Evolutionary conservation across 371 early-diverging fungal species (phyloP), one percentile per base, ranked within the genome.

Genomic region (Quaeritorhiza haematococci): DNA sequence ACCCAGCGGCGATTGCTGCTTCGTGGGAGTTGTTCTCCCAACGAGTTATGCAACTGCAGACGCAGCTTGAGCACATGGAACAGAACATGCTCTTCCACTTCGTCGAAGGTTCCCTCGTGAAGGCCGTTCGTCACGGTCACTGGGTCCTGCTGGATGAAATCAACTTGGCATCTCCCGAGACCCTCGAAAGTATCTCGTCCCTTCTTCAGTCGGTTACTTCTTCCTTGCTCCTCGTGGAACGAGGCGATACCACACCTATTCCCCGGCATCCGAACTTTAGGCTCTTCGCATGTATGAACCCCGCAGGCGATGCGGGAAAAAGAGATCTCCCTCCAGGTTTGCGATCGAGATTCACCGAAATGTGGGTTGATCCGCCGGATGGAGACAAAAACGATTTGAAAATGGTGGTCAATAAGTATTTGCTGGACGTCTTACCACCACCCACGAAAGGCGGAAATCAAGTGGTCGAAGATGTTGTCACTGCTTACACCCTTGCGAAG

Each of bases 261-360:
- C 72, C 77, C 33, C 82, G 98, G 33, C 99, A 99, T 73, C 88
- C 89, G 26, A 88, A 91, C 54, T 99, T 99, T 81, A 83, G 96
- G 8, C 74, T 99, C 4, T 99, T 99, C 74, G 98, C 94, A 1
- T 98, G 98, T 73, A 99, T 99, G 99, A 99, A 99, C 75, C 99
- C 99, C 19, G 91, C 95, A n/a, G 97, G 91, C 8, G 96, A 98
- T 75, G 93, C 94, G 1, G 99, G 99, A 46, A 99, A 99, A 73
- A 89, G 93, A 43, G 90, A 97, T 62, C 82, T 98, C 23, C 94
- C 98, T 10, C 88, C 89, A 3, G 93, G 92, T 10, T 77, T 98
- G 13, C 85, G 94, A 34, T 89, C 85, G 49, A 80, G 96, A 33
- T 96, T 98, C 68, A 93, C 93, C 17, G 96, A 98, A 61, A 85